Evolutionary conservation across 2,329 filamentous ascomycete genomes (phyloP), one percentile per base, ranked within the genome.

Genomic region (Aspergillus persii): DNA sequence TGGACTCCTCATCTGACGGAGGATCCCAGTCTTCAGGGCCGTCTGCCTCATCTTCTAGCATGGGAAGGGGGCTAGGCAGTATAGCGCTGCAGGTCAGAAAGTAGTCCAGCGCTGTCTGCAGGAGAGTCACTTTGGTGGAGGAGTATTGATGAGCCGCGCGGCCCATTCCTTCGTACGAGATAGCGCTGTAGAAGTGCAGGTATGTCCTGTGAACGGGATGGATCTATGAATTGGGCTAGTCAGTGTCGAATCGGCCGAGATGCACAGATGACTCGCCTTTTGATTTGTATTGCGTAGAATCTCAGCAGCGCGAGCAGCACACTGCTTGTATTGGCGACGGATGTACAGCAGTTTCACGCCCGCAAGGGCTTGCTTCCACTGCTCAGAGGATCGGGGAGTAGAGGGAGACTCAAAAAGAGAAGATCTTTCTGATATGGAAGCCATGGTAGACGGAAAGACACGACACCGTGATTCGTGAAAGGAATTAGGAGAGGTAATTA

Each of bases 121-220:
- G 71, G 11, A 76, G 67, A 0, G 74, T 69, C 6, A 81, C 33
- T 63, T 81, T 83, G 44, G 75, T 75, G 26, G 65, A 66, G 2
- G 80, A 82, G 63, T 77, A 76, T n/a, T 77, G 71, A 56, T 82
- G 80, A 53, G 80, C 77, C 31, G 72, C 64, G 8, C 77, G 74
- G 3, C 78, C 80, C n/a, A 82, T 71, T 3, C 74, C 73, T 58
- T 83, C 80, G 59, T 80, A 77, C 29, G 74, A 78, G 8, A 79
- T 69, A 3, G 76, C 81, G 8, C 73, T 71, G 67, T 82, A 82
- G 66, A 82, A 81, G 59, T 74, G 72, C 44, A 82, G 71, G 63
- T 77, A 81, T 4, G 71, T 70, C 27, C 68, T 69, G 57, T 74
- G 63, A 31, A 76, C 62, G 6, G 70, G 66, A 57, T 76, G 64